Evolutionary conservation across 1,284 basidiomycete species (phyloP), one percentile per base, ranked within the genome.

Genomic region (Puccinia horiana): DNA sequence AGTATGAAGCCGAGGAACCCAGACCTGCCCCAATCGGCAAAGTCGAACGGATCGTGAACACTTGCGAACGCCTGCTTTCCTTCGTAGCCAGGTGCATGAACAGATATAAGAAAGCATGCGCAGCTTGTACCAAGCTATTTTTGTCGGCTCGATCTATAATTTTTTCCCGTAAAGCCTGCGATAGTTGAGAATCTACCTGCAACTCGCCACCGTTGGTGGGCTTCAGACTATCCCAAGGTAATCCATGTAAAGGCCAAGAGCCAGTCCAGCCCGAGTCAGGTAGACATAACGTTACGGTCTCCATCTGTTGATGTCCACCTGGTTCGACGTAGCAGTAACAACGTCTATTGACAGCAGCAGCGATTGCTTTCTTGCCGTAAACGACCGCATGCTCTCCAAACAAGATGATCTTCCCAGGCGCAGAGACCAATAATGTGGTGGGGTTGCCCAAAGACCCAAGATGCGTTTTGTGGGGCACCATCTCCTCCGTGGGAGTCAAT

Each of bases 371-470:
- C 92, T 95, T 84, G 26, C 97, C 97, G 87, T 99, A 93, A 32
- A 99, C 97, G 77, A 99, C 97, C 23, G 97, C 97, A 88, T 99
- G 97, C 88, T 99, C 97, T 77, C 97, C 97, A 85, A 99, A 99
- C 82, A 99, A 88, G 84, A 99, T 99, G 83, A 99, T 94, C 87
- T 99, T 99, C 65, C 97, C 97, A 9, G 97, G 97, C 8, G 97
- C 94, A 82, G 94, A 95, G 82, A 97, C 92, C 81, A 96, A 90
- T 67, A 90, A 88, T 82, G 92, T 88, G 74, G 90, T 88, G 23
- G 80, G 79, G 49, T 76, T 78, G 20, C 20, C 40, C 37, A n/a
- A 35, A 44, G 35, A 70, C 8, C 61, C 35, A 5, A 63, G 35
- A 42, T 26, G 18, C 23, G 42, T 44, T 63, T 47, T 12, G 29